A percentile compares a stretch with the other conserved stretches of the same genome.
phyloP scores from a whole-genome alignment of 169 alveolate species.

The Plasmodium malariae region DNA sequence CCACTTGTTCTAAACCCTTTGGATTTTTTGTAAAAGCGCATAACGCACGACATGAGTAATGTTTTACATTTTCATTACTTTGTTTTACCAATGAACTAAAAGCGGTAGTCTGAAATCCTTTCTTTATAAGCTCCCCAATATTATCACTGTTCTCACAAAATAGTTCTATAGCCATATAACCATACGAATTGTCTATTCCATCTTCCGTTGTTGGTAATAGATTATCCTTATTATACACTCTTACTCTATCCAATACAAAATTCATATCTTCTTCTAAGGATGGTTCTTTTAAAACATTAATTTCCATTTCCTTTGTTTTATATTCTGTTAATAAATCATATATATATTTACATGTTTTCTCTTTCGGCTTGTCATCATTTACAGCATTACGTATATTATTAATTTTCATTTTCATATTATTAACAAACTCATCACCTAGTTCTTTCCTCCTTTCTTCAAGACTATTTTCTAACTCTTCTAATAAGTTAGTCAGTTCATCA shows the following conservation, averaged over 20 bases:
- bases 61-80: slow-evolving; percentile 49
- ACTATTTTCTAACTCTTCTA: slow-evolving; percentile 72
- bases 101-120: slow-evolving; percentile 39
- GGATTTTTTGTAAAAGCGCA: slow-evolving; percentile 66
- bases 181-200: slow-evolving; percentile 83
- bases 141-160: slow-evolving; percentile 64
- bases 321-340: slow-evolving; percentile 79
- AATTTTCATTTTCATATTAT: slow-evolving; percentile 69
- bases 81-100: slow-evolving; percentile 44
- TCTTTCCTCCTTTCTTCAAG: slow-evolving; percentile 51
- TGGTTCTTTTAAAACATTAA: slow-evolving; percentile 73
- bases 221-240: slow-evolving; percentile 51
- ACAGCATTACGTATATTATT: slow-evolving; percentile 77
- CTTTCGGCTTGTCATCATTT: slow-evolving; percentile 83
- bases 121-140: slow-evolving; percentile 49
- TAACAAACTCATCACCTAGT: slow-evolving; percentile 74
- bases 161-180: slow-evolving; percentile 82
- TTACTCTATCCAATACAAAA: slow-evolving; percentile 52
- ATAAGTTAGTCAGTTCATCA: slow-evolving; percentile 70
- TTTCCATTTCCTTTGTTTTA: slow-evolving; percentile 41
- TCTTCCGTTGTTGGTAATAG: slow-evolving; percentile 41
- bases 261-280: slow-evolving; percentile 65
- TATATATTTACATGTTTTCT: slow-evolving; percentile 82
- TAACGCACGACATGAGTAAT: slow-evolving; percentile 73
- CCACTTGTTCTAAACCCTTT: slow-evolving; percentile 25